These are phyloP conservation scores for Tetragonia tetragonoides DNA, from an alignment of 148 eudicot species.

Conservation along the genomic window DNA sequence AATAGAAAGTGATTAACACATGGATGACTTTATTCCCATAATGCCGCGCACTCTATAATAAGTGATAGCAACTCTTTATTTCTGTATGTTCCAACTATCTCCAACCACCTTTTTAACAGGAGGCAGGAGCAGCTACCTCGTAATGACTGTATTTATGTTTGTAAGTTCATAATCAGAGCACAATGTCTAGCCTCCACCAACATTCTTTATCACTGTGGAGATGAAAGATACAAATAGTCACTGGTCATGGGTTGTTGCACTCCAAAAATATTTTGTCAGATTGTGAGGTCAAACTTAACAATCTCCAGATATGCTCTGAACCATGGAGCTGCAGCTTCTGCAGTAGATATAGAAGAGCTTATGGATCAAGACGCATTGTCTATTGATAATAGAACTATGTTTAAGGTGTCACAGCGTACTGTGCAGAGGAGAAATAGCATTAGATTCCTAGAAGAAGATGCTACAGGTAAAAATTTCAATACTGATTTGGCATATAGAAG, in stretches of 20 bases:
- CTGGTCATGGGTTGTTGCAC: background rate
- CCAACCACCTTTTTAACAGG: background rate
- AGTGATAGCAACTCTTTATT: background rate
- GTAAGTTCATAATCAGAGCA: background rate
- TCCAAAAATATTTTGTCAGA: background rate
- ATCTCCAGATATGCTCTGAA: conserved; percentile 69
- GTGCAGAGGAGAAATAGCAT: conserved; percentile 51
- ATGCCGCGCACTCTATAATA: background rate
- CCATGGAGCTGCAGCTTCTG: conserved; percentile 71
- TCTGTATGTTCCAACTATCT: background rate
- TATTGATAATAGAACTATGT: conserved; percentile 24
- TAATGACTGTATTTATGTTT: background rate
- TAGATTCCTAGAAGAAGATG: conserved; percentile 35
- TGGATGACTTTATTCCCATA: background rate
- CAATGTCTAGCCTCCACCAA: background rate
- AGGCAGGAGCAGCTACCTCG: background rate
- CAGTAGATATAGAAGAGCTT: conserved; percentile 69
- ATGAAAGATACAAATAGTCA: background rate
- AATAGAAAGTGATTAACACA: background rate
- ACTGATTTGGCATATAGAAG: background rate
- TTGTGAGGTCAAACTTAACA: conserved; percentile 27
- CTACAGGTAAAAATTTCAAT: conserved; percentile 39
- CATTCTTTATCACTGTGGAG: background rate
- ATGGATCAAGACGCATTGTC: conserved; percentile 30
- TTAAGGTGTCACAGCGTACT: conserved; percentile 51